Evolutionary conservation across 108 stramenopile species (phyloP).

Genomic region (Skeletonema potamos): DNA sequence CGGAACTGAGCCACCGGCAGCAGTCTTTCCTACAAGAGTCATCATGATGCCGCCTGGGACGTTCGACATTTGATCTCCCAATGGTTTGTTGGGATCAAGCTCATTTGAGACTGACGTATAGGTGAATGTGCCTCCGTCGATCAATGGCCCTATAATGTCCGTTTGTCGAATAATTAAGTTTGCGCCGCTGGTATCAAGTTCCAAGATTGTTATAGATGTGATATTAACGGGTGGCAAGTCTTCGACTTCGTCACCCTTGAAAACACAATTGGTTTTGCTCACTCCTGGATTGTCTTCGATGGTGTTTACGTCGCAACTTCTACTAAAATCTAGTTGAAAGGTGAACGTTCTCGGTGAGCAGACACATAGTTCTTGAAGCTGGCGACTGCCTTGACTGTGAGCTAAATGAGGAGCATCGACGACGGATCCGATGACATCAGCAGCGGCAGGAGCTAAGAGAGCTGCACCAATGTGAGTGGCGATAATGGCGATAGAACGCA

Average conservation of each 20-base stretch:
- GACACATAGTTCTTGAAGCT: not conserved
- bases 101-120: not conserved
- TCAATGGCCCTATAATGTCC: too few relatives aligned
- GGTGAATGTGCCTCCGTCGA: not conserved
- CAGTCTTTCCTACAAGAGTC: not conserved
- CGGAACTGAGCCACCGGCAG: not conserved
- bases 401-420: not conserved
- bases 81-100: not conserved
- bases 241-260: not conserved
- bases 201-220: not conserved
- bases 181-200: not conserved
- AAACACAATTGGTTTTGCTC: not conserved
- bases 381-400: not conserved
- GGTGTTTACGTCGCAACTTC: not conserved
- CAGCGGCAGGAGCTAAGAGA: not conserved
- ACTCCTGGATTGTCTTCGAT: not conserved
- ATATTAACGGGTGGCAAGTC: not conserved
- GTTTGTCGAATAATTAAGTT: not conserved
- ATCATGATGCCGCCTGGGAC: not conserved
- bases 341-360: not conserved
- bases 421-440: not conserved
- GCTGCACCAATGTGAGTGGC: not conserved
- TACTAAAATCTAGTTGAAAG: not conserved
- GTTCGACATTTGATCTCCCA: too few relatives aligned
- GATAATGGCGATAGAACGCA: not conserved